These are phyloP conservation scores for Phoenix roebelenii DNA, from an alignment of 176 grass and related monocot genomes.

Conservation along the genomic window DNA sequence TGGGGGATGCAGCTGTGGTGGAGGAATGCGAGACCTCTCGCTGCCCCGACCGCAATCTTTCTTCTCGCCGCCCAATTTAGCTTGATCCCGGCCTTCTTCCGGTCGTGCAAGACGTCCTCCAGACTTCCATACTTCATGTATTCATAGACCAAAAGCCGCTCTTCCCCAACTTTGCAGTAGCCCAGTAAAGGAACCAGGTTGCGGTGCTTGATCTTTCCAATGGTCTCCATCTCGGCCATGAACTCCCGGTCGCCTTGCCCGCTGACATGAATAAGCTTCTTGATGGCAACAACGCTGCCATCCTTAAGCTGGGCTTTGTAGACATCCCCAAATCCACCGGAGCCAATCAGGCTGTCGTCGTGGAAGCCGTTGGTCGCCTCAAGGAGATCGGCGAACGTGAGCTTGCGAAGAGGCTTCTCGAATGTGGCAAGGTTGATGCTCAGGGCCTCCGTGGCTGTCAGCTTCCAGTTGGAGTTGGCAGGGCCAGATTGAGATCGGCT, in stretches of 20 bases:
- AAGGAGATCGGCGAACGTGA: constrained; percentile 69
- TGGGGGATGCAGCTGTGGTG: constrained; percentile 96
- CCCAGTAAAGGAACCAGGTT: constrained; percentile 85
- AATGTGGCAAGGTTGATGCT: constrained; percentile 68
- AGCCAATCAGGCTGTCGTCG: constrained; percentile 51
- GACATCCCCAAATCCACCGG: constrained; percentile 88
- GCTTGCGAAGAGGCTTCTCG: constrained; percentile 68
- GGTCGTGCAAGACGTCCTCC: constrained; percentile 77
- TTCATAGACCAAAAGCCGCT: constrained; percentile 80
- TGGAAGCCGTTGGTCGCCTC: constrained; percentile 86
- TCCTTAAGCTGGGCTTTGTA: constrained; percentile 90
- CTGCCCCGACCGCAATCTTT: constrained; percentile 76
- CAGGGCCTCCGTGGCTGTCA: constrained; percentile 70
- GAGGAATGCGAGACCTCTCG: constrained; percentile 78
- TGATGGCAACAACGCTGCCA: constrained; percentile 70
- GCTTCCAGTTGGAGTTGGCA: constrained; percentile 69
- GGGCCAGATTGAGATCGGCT: constrained; percentile 61
- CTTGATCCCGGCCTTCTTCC: constrained; percentile 45
- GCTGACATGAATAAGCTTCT: constrained; percentile 87
- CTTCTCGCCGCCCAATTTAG: constrained; percentile 61
- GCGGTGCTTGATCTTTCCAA: constrained; percentile 91
- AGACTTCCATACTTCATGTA: constrained; percentile 91
- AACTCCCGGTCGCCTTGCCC: constrained; percentile 96
- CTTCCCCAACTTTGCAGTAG: constrained; percentile 84
- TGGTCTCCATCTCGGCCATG: constrained; percentile 96